Conservation (phyloP, 306 rosid genomes). For the Vachellia collinsii region DNA sequence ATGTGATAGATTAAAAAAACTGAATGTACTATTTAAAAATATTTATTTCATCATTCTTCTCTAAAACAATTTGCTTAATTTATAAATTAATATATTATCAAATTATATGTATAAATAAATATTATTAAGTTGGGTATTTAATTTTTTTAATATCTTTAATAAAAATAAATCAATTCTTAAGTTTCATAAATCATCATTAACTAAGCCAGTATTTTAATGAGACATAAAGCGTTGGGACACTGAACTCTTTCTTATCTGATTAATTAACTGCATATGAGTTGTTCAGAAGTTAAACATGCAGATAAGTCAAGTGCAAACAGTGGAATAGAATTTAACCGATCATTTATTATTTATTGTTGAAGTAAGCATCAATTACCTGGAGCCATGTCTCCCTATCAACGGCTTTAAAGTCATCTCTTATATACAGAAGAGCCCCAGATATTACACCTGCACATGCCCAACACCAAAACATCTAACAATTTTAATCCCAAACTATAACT, state of each 20-base stretch:
- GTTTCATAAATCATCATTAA: neutral
- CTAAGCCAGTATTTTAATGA: neutral
- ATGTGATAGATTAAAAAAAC: no score
- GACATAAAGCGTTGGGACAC: neutral
- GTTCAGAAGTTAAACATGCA: neutral
- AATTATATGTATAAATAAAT: no score
- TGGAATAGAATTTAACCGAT: neutral
- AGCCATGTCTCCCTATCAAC: conserved; percentile 58
- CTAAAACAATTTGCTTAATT: no score
- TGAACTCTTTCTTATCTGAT: neutral
- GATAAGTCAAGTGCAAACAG: neutral
- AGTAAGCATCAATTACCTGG: conserved; percentile 48
- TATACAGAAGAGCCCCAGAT: conserved; percentile 70
- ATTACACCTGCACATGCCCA: conserved; percentile 59
- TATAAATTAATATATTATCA: no score
- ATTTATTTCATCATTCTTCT: no score
- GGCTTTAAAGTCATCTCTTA: conserved; percentile 59
- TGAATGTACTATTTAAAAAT: no score
- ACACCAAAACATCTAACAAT: neutral
- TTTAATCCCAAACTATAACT: neutral
- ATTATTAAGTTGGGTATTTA: no score
- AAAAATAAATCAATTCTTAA: no score
- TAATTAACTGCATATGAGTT: neutral
- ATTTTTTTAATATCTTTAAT: no score
- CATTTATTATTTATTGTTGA: neutral